phyloP scores from a whole-genome alignment of 805 yeast species.

The Candida taoyuanica region DNA sequence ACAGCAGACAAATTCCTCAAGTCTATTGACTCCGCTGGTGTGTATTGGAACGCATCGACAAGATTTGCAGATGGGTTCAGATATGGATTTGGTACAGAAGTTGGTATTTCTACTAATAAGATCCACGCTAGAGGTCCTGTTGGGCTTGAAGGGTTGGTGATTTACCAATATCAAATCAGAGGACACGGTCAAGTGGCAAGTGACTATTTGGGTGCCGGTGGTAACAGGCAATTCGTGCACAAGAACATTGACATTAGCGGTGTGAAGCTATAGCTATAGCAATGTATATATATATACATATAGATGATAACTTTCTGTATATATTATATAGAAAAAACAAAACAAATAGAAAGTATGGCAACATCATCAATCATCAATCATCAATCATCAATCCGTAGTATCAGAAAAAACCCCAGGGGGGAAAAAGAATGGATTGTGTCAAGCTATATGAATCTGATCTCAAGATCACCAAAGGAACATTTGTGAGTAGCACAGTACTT shows the following conservation, averaged over 20 bases:
- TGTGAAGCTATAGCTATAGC: conserved; percentile 23
- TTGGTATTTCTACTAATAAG: conserved; percentile 94
- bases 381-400: too few relatives aligned
- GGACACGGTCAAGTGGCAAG: conserved; percentile 93
- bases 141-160: conserved; percentile 93
- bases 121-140: conserved; percentile 99
- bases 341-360: too few relatives aligned
- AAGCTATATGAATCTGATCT: too few relatives aligned
- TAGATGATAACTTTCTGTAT: neutral
- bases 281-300: neutral
- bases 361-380: too few relatives aligned
- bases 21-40: conserved; percentile 92
- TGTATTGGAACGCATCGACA: conserved; percentile 96
- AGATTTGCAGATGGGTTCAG: conserved; percentile 98
- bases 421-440: too few relatives aligned
- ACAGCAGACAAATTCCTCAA: conserved; percentile 74
- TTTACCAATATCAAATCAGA: conserved; percentile 88
- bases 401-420: too few relatives aligned
- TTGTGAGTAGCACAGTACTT: too few relatives aligned
- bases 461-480: too few relatives aligned
- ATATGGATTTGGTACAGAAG: conserved; percentile 98
- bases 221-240: conserved; percentile 71
- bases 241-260: conserved; percentile 45
- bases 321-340: neutral
- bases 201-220: conserved; percentile 93